Evolutionary conservation across 441 rosid species (phyloP).

Genomic region (Corymbia calophylla): DNA sequence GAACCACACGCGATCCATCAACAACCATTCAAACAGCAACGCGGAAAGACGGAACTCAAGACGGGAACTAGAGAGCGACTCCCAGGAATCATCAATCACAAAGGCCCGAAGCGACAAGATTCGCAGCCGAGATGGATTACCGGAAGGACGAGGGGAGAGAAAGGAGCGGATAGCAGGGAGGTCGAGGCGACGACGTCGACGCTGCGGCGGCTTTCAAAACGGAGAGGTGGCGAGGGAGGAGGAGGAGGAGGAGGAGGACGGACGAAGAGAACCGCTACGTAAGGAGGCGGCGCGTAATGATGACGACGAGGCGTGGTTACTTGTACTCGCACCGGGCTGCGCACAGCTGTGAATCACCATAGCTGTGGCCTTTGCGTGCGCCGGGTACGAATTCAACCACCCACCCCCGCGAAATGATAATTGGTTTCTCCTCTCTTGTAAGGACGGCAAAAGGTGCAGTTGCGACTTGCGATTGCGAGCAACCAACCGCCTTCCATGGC

Average conservation of each 20-base stretch:
- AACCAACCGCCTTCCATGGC: rapidly evolving
- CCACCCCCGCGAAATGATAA: no score
- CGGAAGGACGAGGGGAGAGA: neutral
- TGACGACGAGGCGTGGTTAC: no score
- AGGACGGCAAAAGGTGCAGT: no score
- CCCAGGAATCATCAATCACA: neutral
- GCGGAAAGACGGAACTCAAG: neutral
- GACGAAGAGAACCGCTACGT: neutral
- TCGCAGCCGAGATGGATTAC: neutral
- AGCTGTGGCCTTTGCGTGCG: no score
- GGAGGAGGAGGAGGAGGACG: neutral
- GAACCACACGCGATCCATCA: neutral
- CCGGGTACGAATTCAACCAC: no score
- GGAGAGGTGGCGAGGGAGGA: neutral
- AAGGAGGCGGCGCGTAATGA: neutral
- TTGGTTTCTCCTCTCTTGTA: neutral
- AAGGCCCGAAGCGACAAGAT: rapidly evolving
- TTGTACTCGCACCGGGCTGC: no score
- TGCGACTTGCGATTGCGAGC: neutral
- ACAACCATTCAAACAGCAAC: neutral
- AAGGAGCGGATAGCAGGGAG: neutral
- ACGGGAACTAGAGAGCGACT: neutral
- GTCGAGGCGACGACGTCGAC: neutral
- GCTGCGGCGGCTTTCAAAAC: neutral
- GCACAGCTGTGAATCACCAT: no score